phyloP scores from a whole-genome alignment of 257 asterid species.

The Solanum virginianum region DNA sequence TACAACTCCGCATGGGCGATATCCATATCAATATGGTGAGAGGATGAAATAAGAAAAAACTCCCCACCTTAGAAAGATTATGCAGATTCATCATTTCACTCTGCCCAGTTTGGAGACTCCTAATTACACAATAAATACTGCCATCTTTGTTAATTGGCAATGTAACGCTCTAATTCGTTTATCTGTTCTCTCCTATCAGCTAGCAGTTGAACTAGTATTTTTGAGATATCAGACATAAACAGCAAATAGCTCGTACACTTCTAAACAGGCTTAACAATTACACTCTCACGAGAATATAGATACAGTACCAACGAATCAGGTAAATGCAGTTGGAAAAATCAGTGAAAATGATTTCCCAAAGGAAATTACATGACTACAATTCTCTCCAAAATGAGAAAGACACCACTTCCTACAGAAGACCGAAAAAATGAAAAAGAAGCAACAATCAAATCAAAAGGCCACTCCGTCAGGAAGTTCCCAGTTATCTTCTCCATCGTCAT shows the following conservation, averaged over 20 bases:
- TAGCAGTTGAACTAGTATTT: not conserved
- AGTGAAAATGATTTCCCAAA: not conserved
- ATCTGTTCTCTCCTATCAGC: not conserved
- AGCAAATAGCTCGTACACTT: not conserved
- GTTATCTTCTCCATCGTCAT: slow-evolving; percentile 44
- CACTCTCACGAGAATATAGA: not conserved
- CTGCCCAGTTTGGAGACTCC: not conserved
- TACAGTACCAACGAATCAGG: not conserved
- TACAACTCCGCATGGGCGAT: not conserved
- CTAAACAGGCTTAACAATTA: not conserved
- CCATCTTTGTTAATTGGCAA: not conserved
- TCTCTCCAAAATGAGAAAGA: not conserved
- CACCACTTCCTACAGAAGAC: not conserved
- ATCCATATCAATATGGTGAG: not conserved
- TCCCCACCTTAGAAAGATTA: not conserved
- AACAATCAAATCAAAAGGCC: slow-evolving; percentile 23
- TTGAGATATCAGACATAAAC: not conserved
- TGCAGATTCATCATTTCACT: not conserved
- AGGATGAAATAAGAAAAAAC: not conserved
- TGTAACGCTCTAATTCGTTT: not conserved
- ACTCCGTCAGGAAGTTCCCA: slow-evolving; percentile 63
- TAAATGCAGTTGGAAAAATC: not conserved
- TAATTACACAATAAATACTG: not conserved
- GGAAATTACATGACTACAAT: not conserved
- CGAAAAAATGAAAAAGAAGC: not conserved